Conservation (phyloP, 306 rosid genomes). For the Cicer cuneatum region DNA sequence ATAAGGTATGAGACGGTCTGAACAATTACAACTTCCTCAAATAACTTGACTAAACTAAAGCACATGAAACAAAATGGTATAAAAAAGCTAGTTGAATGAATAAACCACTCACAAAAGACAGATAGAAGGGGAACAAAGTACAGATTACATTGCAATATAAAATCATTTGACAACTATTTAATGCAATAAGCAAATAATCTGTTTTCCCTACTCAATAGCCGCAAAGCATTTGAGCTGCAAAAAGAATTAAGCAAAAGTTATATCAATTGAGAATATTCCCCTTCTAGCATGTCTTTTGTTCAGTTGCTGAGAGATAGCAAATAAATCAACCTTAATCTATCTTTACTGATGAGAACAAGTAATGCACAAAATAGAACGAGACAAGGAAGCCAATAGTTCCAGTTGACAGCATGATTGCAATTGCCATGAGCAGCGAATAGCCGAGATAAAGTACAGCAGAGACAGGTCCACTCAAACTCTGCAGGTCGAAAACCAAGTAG, state of each 20-base stretch:
- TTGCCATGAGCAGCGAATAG: slow-evolving; percentile 90
- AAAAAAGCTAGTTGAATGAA: slow-evolving; percentile 43
- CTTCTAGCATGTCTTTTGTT: slow-evolving; percentile 48
- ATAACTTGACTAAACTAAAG: slow-evolving; percentile 45
- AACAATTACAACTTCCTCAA: slow-evolving; percentile 56
- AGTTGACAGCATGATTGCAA: slow-evolving; percentile 90
- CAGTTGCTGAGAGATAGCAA: slow-evolving; percentile 44
- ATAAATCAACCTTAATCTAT: slow-evolving; percentile 61
- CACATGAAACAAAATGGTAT: slow-evolving; percentile 39
- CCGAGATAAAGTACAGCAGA: slow-evolving; percentile 90
- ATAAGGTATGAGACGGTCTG: slow-evolving; percentile 40
- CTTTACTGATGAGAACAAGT: slow-evolving; percentile 92
- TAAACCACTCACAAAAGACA: slow-evolving; percentile 35
- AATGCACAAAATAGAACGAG: slow-evolving; percentile 95
- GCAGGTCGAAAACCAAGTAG: slow-evolving; percentile 91
- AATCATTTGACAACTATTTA: slow-evolving; percentile 37
- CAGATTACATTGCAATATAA: slow-evolving; percentile 47
- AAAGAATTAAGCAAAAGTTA: slow-evolving; percentile 52
- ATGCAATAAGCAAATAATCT: slow-evolving; percentile 41
- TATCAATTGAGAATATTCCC: slow-evolving; percentile 36
- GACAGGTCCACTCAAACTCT: slow-evolving; percentile 95
- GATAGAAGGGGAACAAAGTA: slow-evolving; percentile 44
- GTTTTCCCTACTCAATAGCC: slow-evolving; percentile 47
- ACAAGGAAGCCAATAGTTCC: slow-evolving; percentile 87
- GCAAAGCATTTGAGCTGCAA: slow-evolving; percentile 49